Evolutionary conservation across 1,284 basidiomycete genomes (phyloP), one percentile per base, ranked within the genome.

Genomic region (Papiliotrema flavescens): DNA sequence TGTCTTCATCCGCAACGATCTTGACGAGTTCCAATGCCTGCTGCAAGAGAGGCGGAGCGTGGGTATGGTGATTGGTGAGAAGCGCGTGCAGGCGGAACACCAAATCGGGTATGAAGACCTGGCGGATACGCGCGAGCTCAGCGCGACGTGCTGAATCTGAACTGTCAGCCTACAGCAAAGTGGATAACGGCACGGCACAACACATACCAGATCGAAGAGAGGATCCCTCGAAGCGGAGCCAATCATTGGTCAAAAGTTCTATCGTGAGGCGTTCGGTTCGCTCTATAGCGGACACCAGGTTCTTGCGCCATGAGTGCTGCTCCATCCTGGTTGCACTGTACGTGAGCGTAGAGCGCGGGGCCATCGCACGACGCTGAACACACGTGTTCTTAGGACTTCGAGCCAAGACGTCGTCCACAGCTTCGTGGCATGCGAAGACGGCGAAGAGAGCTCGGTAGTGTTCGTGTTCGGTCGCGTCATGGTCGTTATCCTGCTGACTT

Each of bases 81-180:
- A 87, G 78, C 32, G 81, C 79, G 69, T 98, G 94, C 17, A 98
- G 78, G 20, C 90, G 85, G 57, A 97, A 80, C 60, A 98, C 84
- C 37, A 98, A 81, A 70, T 97, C 92, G 0, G 94, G 95, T 19
- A 98, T 80, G 75, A 89, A 95, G 36, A 94, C 86, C 64, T 90
- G 86, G 32, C 94, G 84, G 54, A 97, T 89, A 22, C 88, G 83
- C 2, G 81, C 77, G 48, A 96, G 82, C 63, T 96, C 90, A 24
- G 79, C 79, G 20, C 79, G 77, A 14, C 89, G 80, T 13, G 81
- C 81, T 49, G 86, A 82, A 46, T 78, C 83, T 82, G 63, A 24
- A 58, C 5, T 6, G 28, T 32, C 28, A 32, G 28, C 28, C 28
- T 11, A 5, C 11, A 32, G 11, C 5, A 11, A 32, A 32, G 28